Evolutionary conservation across 2,329 filamentous ascomycete species (phyloP).

Genomic region (Cladophialophora bantiana): DNA sequence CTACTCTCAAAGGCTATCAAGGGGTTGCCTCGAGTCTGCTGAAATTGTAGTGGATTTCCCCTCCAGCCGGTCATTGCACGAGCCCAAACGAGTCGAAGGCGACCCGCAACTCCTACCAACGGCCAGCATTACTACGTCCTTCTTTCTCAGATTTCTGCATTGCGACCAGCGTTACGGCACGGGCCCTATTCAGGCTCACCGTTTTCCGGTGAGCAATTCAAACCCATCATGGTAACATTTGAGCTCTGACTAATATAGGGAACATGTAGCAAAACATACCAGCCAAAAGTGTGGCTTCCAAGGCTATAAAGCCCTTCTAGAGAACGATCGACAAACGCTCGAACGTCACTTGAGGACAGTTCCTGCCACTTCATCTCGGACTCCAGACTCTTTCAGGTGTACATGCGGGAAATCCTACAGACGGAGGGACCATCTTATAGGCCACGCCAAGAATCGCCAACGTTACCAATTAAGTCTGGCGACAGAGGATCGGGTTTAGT

Average conservation of each 20-base stretch:
- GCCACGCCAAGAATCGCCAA: background rate
- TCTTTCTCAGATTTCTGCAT: background rate
- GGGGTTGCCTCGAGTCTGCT: background rate
- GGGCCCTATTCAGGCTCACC: background rate
- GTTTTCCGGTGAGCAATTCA: slow-evolving; percentile 4
- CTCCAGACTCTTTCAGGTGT: background rate
- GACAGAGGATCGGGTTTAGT: background rate
- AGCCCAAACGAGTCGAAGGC: background rate
- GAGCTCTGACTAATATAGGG: background rate
- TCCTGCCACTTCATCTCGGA: background rate
- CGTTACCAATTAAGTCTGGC: background rate
- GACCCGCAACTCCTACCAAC: background rate
- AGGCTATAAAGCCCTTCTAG: background rate
- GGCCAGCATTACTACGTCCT: background rate
- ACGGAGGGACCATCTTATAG: slow-evolving; percentile 12
- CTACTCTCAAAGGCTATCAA: background rate
- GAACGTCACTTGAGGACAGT: slow-evolving; percentile 9
- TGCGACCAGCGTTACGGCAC: background rate
- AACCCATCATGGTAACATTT: too few species aligned
- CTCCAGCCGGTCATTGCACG: background rate
- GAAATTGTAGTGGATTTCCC: background rate
- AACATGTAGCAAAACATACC: background rate
- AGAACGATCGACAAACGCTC: slow-evolving; percentile 4
- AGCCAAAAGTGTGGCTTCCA: background rate
- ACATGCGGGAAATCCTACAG: slow-evolving; percentile 1